These are phyloP conservation scores for Pichia sp. DNA, from an alignment of 1,139 yeast species.

Conservation along the genomic window DNA sequence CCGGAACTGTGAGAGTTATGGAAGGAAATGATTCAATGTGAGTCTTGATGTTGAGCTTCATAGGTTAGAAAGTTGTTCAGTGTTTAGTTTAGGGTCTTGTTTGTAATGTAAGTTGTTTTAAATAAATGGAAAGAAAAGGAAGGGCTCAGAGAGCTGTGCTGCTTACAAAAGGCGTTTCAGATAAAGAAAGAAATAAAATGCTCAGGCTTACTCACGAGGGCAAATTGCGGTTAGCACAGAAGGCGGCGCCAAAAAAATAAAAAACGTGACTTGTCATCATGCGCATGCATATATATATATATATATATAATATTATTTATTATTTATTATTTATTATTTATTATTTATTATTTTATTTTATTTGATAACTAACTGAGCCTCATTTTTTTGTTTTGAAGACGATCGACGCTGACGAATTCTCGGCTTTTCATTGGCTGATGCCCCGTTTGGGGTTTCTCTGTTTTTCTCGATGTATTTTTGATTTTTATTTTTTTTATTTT, in stretches of 20 bases:
- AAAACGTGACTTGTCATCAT: no score
- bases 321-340: no score
- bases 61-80: neutral
- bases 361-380: neutral
- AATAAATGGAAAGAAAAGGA: neutral
- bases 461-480: no score
- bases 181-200: neutral
- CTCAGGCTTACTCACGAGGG: neutral
- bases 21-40: neutral
- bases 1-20: slow-evolving; percentile 35
- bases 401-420: neutral
- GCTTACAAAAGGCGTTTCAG: neutral
- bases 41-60: slow-evolving; percentile 22
- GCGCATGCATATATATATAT: no score
- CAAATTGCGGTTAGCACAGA: neutral
- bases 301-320: no score
- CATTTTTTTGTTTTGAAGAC: neutral
- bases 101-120: no score
- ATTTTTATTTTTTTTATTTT: no score
- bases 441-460: neutral
- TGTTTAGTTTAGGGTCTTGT: neutral
- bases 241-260: neutral
- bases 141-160: neutral
- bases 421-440: neutral
- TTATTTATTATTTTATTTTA: no score